Evolutionary conservation across 108 stramenopile species (phyloP).

Genomic region (Cyclostephanos tholiformis): DNA sequence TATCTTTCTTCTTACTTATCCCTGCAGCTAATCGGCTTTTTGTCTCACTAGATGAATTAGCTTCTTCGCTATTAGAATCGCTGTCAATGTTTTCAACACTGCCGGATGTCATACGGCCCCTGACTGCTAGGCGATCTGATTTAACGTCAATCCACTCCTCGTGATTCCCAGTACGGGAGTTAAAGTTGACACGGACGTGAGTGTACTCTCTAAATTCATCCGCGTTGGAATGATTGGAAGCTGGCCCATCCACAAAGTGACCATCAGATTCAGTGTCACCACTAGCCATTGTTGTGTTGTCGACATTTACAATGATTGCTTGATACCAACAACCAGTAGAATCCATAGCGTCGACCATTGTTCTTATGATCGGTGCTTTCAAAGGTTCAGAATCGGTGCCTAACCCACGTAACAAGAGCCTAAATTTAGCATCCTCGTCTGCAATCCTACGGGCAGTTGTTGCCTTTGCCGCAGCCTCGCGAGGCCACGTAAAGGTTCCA

Average conservation of each 20-base stretch:
- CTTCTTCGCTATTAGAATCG: constrained; percentile 30
- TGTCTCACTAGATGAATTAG: constrained; percentile 36
- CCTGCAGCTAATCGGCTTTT: constrained; percentile 52
- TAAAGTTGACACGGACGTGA: constrained; percentile 74
- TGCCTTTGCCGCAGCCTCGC: constrained; percentile 90
- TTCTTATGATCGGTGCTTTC: constrained; percentile 28
- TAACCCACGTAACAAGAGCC: constrained; percentile 61
- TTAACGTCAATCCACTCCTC: constrained; percentile 86
- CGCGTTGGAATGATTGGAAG: constrained; percentile 11
- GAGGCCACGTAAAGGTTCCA: constrained; percentile 75
- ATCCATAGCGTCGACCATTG: constrained; percentile 81
- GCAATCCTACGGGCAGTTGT: constrained; percentile 63
- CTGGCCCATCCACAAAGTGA: constrained; percentile 1
- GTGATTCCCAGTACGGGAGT: constrained; percentile 65
- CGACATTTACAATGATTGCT: constrained; percentile 64
- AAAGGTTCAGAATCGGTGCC: constrained; percentile 60
- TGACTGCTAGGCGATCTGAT: constrained; percentile 78
- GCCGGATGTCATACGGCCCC: constrained; percentile 74
- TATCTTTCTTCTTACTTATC: constrained; percentile 50
- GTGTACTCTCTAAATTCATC: constrained; percentile 45
- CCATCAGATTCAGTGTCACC: constrained; percentile 42
- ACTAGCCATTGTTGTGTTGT: constrained; percentile 42
- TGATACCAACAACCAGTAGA: constrained; percentile 81
- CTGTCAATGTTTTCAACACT: constrained; percentile 37
- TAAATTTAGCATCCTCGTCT: constrained; percentile 74